Conservation (phyloP, 2,329 filamentous ascomycete species). For the Ophiostoma quercus region DNA sequence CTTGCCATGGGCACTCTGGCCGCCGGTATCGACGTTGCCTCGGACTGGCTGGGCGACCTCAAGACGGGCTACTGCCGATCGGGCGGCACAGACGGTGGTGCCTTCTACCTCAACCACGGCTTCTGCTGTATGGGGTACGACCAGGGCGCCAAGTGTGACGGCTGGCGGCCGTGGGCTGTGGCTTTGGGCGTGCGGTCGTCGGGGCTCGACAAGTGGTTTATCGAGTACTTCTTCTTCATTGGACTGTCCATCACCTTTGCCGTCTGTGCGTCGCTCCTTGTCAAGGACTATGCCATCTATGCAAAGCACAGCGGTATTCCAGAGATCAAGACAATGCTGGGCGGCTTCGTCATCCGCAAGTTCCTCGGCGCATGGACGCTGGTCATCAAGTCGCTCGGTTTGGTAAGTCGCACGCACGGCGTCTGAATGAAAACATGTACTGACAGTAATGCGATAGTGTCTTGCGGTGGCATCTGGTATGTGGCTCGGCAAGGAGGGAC, state of each 20-base stretch:
- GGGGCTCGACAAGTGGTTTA: slow-evolving; percentile 62
- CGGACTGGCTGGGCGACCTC: slow-evolving; percentile 88
- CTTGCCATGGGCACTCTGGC: slow-evolving; percentile 78
- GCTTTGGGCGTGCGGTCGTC: slow-evolving; percentile 56
- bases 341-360: slow-evolving; percentile 83
- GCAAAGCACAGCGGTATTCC: slow-evolving; percentile 94
- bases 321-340: slow-evolving; percentile 93
- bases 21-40: slow-evolving; percentile 81
- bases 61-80: slow-evolving; percentile 84
- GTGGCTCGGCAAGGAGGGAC: slow-evolving; percentile 95
- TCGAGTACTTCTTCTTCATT: slow-evolving; percentile 84
- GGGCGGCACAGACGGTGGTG: slow-evolving; percentile 68
- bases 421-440: background rate
- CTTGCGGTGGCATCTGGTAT: slow-evolving; percentile 88
- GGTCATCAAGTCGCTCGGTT: slow-evolving; percentile 78
- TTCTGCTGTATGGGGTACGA: slow-evolving; percentile 95
- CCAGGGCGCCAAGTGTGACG: slow-evolving; percentile 71
- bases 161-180: slow-evolving; percentile 81
- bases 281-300: slow-evolving; percentile 77
- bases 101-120: slow-evolving; percentile 82
- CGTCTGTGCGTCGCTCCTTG: slow-evolving; percentile 68
- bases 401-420: slow-evolving; percentile 35
- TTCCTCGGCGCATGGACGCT: slow-evolving; percentile 88
- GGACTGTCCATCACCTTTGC: slow-evolving; percentile 80
- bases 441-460: slow-evolving; percentile 41